Conservation (phyloP, 2,329 filamentous ascomycete genomes). For the Knufia petricola region DNA sequence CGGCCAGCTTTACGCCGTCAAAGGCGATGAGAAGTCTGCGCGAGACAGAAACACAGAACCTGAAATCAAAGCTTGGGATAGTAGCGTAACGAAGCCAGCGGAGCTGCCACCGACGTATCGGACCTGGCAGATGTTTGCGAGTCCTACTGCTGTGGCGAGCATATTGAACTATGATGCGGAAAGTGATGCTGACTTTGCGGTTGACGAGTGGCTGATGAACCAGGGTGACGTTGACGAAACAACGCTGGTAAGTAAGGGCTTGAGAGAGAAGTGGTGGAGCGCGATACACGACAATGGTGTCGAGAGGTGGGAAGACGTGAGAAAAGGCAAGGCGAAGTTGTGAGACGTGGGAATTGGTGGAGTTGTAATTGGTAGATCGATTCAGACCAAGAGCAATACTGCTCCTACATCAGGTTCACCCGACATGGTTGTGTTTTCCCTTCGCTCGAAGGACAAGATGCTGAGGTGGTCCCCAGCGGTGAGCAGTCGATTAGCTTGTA, state of each 20-base stretch:
- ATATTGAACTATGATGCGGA: slow-evolving; percentile 20
- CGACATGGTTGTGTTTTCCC: too few relatives aligned
- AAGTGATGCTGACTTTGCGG: slow-evolving; percentile 19
- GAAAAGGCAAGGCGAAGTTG: too few relatives aligned
- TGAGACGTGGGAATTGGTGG: too few relatives aligned
- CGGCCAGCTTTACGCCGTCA: slow-evolving; percentile 16
- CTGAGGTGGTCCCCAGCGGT: too few relatives aligned
- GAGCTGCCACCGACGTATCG: slow-evolving; percentile 15
- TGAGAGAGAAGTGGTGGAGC: slow-evolving; percentile 19
- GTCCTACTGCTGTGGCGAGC: slow-evolving; percentile 12
- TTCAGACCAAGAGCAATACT: too few relatives aligned
- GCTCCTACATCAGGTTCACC: too few relatives aligned
- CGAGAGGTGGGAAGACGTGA: slow-evolving; percentile 2
- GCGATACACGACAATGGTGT: slow-evolving; percentile 14
- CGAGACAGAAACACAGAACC: slow-evolving; percentile 11
- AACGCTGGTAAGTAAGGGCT: slow-evolving; percentile 15
- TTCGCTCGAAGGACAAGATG: too few relatives aligned
- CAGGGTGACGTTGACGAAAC: slow-evolving; percentile 12
- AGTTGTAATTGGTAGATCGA: too few relatives aligned
- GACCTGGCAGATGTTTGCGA: slow-evolving; percentile 15
- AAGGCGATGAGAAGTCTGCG: slow-evolving; percentile 8
- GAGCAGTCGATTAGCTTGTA: too few relatives aligned
- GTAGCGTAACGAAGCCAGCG: slow-evolving; percentile 10
- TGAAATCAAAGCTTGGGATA: slow-evolving; percentile 12
- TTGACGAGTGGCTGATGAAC: slow-evolving; percentile 17